These are phyloP conservation scores for Penicillium longicatenatum DNA, from an alignment of 495 filamentous ascomycete species.

Conservation along the genomic window DNA sequence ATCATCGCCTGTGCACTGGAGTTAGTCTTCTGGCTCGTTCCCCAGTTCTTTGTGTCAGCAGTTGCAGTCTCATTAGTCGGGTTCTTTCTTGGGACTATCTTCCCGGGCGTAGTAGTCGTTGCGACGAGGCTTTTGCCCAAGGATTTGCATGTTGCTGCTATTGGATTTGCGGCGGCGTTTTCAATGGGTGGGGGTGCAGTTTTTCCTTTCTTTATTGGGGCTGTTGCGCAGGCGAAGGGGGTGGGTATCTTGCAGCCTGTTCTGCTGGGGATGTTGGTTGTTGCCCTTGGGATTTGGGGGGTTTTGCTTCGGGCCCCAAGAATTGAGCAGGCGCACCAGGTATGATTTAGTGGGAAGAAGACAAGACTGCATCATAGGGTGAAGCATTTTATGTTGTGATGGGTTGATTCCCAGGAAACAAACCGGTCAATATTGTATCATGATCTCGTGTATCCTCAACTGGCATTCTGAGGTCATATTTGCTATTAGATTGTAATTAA, in stretches of 20 bases:
- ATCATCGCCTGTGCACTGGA: slow-evolving; percentile 50
- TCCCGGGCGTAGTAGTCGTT: slow-evolving; percentile 73
- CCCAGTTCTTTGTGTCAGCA: slow-evolving; percentile 68
- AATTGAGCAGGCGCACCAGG: slow-evolving; percentile 7
- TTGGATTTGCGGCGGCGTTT: slow-evolving; percentile 79
- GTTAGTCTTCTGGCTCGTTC: slow-evolving; percentile 64
- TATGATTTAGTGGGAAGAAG: not conserved
- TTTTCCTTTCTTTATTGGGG: slow-evolving; percentile 72
- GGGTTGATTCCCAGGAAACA: no score
- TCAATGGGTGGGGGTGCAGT: slow-evolving; percentile 70
- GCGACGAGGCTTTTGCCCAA: slow-evolving; percentile 74
- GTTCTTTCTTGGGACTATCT: slow-evolving; percentile 62
- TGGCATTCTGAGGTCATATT: not conserved
- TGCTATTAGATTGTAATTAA: not conserved
- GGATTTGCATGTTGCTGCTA: slow-evolving; percentile 72
- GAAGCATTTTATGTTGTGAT: no score
- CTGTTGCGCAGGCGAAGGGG: slow-evolving; percentile 69
- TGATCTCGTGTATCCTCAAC: not conserved
- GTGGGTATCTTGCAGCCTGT: slow-evolving; percentile 70
- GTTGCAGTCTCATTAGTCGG: slow-evolving; percentile 65
- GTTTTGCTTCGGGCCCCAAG: slow-evolving; percentile 15
- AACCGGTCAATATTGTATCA: not conserved
- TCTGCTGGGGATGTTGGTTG: slow-evolving; percentile 50
- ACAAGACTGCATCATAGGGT: no score
- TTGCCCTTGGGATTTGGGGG: slow-evolving; percentile 22